A percentile compares a stretch with the other conserved stretches of the same genome.
Evolutionary conservation across 495 filamentous ascomycete species (phyloP).

Genomic region (Schizothecium vesticola): DNA sequence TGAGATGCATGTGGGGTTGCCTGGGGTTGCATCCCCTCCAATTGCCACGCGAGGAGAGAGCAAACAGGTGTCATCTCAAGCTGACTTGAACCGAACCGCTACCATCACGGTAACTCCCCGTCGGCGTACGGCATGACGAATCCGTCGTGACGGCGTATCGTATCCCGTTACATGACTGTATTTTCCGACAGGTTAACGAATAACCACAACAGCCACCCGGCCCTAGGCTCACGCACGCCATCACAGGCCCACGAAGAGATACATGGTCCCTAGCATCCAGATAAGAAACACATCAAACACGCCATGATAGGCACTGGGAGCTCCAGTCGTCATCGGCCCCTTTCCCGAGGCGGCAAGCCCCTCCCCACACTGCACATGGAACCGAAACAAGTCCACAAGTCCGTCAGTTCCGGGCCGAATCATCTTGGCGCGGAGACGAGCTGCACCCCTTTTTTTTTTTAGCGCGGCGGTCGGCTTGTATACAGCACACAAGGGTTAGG

Average conservation of each 20-base stretch:
- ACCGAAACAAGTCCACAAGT: background rate
- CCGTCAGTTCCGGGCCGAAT: background rate
- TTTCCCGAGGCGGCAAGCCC: background rate
- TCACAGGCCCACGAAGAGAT: background rate
- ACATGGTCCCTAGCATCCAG: background rate
- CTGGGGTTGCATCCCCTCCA: background rate
- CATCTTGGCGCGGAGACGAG: background rate
- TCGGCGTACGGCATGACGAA: background rate
- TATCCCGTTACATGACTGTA: background rate
- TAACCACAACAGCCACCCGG: background rate
- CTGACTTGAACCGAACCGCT: too few relatives aligned
- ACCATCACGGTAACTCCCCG: too few relatives aligned
- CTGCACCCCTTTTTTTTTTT: background rate
- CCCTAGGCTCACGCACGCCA: background rate
- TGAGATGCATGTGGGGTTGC: background rate
- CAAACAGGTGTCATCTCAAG: background rate
- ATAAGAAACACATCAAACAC: background rate
- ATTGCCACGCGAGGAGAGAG: background rate
- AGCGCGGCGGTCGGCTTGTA: background rate
- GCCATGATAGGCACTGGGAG: background rate
- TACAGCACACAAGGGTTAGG: too few relatives aligned
- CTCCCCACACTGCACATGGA: background rate
- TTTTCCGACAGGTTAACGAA: background rate
- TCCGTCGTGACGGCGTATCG: background rate
- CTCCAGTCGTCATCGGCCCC: background rate